Evolutionary conservation across 768 basidiomycete species (phyloP).

Genomic region (Amanita pallidorosea): DNA sequence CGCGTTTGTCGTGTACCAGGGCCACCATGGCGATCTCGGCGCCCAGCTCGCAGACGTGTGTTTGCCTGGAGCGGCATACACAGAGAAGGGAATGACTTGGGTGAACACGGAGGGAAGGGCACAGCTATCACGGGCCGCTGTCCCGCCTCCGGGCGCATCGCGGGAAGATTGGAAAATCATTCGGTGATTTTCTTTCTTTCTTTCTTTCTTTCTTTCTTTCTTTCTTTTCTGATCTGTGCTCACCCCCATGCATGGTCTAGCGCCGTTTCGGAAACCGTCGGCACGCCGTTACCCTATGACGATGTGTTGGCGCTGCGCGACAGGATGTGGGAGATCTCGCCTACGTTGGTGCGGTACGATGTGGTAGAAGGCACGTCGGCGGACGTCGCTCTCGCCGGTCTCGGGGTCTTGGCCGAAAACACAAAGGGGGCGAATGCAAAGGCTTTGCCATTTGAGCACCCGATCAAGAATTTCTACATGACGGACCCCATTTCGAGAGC

Average conservation of each 20-base stretch:
- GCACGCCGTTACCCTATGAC: constrained; percentile 77
- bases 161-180: constrained; percentile 98
- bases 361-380: constrained; percentile 63
- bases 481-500: constrained; percentile 93
- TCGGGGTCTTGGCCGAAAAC: constrained; percentile 43
- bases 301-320: constrained; percentile 77
- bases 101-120: constrained; percentile 94
- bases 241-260: constrained; percentile 22
- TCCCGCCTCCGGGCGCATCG: constrained; percentile 88
- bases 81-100: constrained; percentile 85
- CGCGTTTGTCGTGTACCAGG: constrained; percentile 98
- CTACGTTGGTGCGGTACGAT: constrained; percentile 81
- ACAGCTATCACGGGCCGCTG: constrained; percentile 85
- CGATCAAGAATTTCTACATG: constrained; percentile 90
- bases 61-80: constrained; percentile 88
- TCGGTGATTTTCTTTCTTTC: too few species aligned
- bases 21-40: constrained; percentile 95
- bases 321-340: constrained; percentile 95
- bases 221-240: background rate
- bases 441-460: constrained; percentile 60
- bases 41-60: constrained; percentile 97
- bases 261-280: constrained; percentile 85
- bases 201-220: too few species aligned
- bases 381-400: constrained; percentile 61
- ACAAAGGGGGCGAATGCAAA: constrained; percentile 41